Evolutionary conservation across 1,284 basidiomycete genomes (phyloP), one percentile per base, ranked within the genome.

Genomic region (Moniliophthora roreri): DNA sequence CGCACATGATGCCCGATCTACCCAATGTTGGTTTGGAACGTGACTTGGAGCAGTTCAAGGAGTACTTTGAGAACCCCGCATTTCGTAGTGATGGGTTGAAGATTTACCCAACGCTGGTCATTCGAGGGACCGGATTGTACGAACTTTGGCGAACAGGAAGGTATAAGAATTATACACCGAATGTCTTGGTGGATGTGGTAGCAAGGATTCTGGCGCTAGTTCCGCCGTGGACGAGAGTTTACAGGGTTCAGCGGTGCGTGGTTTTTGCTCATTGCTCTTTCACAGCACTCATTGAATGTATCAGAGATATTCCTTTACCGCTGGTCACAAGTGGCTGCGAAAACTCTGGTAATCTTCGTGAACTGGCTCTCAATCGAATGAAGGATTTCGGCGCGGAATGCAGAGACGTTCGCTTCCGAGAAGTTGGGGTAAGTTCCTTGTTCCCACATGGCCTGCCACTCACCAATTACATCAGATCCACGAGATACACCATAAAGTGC

Each of bases 151-250:
- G 94, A 58, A 97, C 95, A 21, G 95, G 95, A 21, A 81, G 93
- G 63, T 99, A 99, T 76, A 98, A 97, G 74, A 99, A 99, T 69
- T 99, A 99, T 69, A 98, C 96, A 2, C 94, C 97, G 2, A 98
- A 98, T 64, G 94, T 98, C 23, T 79, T 99, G 40, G 95, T 99
- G 35, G 97, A 99, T 64, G 91, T 99, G 15, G 92, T 99, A 5
- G 97, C 97, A 36, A 79, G 96, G 41, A 97, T 99, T 63, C 78
- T 99, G 62, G 96, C 97, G 2, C 79, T 99, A 3, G 95, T 99
- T 0, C 97, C 97, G 1, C 97, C 97, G 13, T 99, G 97, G 97
- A 99, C 97, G 39, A 79, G 97, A 60, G 95, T 99, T 18, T 99
- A 99, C 70, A 90, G 97, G 16, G 97, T 99, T 26, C 95, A 98